Percentiles rank a stretch among this genome's conserved stretches.
Conservation (phyloP, 2,329 filamentous ascomycete species). For the Cryoendolithus antarcticus region DNA sequence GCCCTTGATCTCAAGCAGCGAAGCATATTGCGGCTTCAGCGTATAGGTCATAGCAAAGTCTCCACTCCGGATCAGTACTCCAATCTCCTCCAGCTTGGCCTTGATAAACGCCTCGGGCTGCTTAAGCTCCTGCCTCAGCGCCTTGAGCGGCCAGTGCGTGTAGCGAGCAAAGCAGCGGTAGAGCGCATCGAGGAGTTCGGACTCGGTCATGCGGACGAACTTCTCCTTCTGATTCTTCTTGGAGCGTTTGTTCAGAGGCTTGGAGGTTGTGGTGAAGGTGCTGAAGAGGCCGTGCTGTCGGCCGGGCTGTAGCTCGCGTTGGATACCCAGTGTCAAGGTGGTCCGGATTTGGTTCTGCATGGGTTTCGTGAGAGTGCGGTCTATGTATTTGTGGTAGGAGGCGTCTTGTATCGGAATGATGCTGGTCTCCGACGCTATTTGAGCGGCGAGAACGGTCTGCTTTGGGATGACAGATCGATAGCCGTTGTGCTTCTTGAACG, state of each 20-base stretch:
- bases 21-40: constrained; percentile 57
- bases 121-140: constrained; percentile 60
- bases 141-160: constrained; percentile 89
- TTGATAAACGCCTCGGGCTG: constrained; percentile 93
- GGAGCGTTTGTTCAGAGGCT: constrained; percentile 12
- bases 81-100: constrained; percentile 70
- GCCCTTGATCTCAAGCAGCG: constrained; percentile 38
- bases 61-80: constrained; percentile 69
- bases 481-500: constrained; percentile 13
- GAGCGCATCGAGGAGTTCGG: constrained; percentile 75
- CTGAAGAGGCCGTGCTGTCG: constrained; percentile 11
- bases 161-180: constrained; percentile 74
- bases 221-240: constrained; percentile 54
- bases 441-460: constrained; percentile 63
- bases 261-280: constrained; percentile 24
- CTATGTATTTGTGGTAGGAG: constrained; percentile 41
- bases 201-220: constrained; percentile 76
- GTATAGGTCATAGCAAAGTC: constrained; percentile 79
- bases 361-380: constrained; percentile 4
- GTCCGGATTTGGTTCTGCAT: constrained; percentile 25
- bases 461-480: constrained; percentile 40
- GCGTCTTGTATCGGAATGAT: constrained; percentile 58
- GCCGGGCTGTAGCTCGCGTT: constrained; percentile 2
- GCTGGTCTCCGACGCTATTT: constrained; percentile 63
- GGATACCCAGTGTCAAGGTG: constrained; percentile 11